Conservation (phyloP, 2,329 filamentous ascomycete species). For the Diaporthe ilicicola region DNA sequence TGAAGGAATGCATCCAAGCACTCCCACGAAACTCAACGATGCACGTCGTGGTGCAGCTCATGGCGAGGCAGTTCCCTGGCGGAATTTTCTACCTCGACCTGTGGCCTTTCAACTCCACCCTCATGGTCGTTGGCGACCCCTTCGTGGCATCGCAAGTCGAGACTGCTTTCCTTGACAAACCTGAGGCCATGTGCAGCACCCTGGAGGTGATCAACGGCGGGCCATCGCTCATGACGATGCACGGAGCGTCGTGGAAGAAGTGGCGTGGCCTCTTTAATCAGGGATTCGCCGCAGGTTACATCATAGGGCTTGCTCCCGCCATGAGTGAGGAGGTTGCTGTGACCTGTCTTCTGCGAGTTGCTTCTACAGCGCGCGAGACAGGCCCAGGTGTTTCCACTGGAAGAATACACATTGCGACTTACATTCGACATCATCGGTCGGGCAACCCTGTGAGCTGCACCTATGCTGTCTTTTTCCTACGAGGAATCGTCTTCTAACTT, state of each 20-base stretch:
- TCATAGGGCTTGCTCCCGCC: not conserved
- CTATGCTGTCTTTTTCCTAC: not conserved
- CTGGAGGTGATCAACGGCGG: not conserved
- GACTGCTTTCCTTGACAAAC: not conserved
- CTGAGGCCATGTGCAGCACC: not conserved
- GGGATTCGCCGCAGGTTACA: not conserved
- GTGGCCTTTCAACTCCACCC: not conserved
- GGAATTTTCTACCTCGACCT: not conserved
- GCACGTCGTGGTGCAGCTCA: not conserved
- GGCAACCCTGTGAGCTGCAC: not conserved
- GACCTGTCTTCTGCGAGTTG: not conserved
- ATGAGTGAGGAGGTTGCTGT: not conserved
- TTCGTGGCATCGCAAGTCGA: not conserved
- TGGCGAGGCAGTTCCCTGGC: not conserved
- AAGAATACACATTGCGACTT: not conserved
- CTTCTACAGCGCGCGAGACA: not conserved
- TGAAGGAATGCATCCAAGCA: not conserved
- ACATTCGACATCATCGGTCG: slow-evolving; percentile 5
- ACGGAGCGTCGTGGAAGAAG: not conserved
- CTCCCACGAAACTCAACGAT: not conserved
- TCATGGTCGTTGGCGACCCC: not conserved
- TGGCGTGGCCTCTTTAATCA: not conserved
- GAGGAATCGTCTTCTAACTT: too few relatives aligned
- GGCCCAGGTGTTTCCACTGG: not conserved
- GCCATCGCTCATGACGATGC: not conserved